Evolutionary conservation across 2,329 filamentous ascomycete genomes (phyloP).

Genomic region (Albifimbria verrucaria): DNA sequence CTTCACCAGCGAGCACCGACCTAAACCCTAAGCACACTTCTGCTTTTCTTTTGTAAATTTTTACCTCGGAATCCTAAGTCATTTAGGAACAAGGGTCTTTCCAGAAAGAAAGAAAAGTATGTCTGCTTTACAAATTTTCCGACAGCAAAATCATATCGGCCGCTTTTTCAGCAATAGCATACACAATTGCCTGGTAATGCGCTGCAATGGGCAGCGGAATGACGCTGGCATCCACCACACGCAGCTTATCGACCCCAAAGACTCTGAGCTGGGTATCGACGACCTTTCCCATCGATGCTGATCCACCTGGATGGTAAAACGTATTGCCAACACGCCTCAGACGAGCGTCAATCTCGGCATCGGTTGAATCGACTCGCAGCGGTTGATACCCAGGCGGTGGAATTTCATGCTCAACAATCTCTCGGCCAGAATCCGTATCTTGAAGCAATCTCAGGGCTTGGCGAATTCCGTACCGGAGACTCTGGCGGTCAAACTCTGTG

Average conservation of each 20-base stretch:
- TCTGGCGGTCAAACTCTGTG: not conserved
- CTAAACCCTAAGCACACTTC: too few species aligned
- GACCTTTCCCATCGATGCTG: conserved; percentile 10
- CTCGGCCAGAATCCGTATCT: not conserved
- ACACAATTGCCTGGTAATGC: conserved; percentile 30
- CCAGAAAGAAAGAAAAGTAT: too few species aligned
- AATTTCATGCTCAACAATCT: not conserved
- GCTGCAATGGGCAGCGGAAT: conserved; percentile 25
- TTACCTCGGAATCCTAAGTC: too few species aligned
- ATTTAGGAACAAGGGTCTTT: too few species aligned
- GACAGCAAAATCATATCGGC: conserved; percentile 18
- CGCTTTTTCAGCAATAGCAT: conserved; percentile 31
- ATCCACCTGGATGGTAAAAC: not conserved
- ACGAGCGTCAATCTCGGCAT: not conserved
- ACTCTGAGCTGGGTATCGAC: conserved; percentile 25
- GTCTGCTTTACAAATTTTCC: too few species aligned
- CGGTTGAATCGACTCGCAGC: not conserved
- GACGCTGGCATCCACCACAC: conserved; percentile 26
- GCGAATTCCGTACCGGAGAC: not conserved
- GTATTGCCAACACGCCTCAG: not conserved
- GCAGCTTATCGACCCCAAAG: conserved; percentile 23
- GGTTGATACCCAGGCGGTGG: not conserved
- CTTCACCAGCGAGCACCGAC: too few species aligned
- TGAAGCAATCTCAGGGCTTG: not conserved
- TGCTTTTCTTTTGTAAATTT: too few species aligned